A percentile compares a stretch with the other conserved stretches of the same genome.
Conservation (phyloP, 73 alveolate species). For the Blepharisma japonicum region DNA sequence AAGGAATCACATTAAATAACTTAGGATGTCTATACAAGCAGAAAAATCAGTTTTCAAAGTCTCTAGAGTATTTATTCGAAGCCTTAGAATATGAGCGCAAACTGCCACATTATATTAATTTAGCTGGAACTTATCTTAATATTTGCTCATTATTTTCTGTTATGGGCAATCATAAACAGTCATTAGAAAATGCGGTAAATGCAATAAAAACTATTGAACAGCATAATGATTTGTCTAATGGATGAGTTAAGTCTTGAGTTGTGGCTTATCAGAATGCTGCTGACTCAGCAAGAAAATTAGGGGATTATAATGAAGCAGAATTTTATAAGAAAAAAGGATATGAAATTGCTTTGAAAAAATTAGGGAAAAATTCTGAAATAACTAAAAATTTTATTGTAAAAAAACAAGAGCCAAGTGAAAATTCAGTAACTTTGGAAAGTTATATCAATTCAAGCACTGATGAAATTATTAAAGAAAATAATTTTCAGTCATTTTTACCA, state of each 20-base stretch:
- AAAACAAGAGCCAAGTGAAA: too few relatives aligned
- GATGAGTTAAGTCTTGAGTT: not conserved
- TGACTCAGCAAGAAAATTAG: not conserved
- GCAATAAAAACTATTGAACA: constrained; percentile 21
- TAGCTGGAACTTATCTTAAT: constrained; percentile 84
- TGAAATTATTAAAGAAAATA: too few relatives aligned
- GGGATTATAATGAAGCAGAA: not conserved
- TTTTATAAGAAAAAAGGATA: not conserved
- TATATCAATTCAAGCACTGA: too few relatives aligned
- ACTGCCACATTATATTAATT: constrained; percentile 3
- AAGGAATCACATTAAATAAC: constrained; percentile 19
- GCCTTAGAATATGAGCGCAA: constrained; percentile 24
- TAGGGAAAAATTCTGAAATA: not conserved
- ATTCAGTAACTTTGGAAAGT: too few relatives aligned
- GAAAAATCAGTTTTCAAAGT: not conserved
- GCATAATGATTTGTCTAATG: not conserved
- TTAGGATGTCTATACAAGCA: constrained; percentile 24
- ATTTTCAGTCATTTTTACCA: too few relatives aligned
- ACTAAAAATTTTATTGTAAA: not conserved
- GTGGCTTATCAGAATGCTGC: constrained; percentile 27
- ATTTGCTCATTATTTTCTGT: constrained; percentile 76
- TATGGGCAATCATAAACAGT: constrained; percentile 68
- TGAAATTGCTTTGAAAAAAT: constrained; percentile 16
- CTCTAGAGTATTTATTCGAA: constrained; percentile 2
- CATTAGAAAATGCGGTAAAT: constrained; percentile 66